Base-by-base conservation (phyloP, 2,329 filamentous ascomycete species). In the Celoporthe dispersa region DNA sequence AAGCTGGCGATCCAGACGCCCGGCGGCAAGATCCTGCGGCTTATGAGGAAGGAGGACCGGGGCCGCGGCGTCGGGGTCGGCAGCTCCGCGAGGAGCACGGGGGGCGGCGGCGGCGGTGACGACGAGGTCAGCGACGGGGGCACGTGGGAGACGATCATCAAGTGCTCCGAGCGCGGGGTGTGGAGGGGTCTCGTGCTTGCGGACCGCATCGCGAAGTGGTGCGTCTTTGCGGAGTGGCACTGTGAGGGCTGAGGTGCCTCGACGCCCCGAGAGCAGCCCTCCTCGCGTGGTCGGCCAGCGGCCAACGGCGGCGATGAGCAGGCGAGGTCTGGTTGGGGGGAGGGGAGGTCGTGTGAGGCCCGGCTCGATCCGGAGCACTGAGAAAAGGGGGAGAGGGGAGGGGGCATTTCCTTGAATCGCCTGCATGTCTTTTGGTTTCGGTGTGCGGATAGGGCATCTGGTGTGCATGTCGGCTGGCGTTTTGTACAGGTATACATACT, bases 1-100 rank as follows among this genome's bases (percentile, higher is more conserved):
- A 99, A 99, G 80, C 81, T 99, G 67, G 96, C 96, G 0, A 95
- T 99, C 68, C 96, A 99, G 81, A 94, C 92, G 7, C 96, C 96
- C 0, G 92, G 91, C 39, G 96, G 97, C 72, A 98, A 98, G 83
- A 98, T 99, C 75, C 87, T 98, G 70, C 86, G 96, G 67, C 84
- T 97, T 77, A 94, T 94, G 84, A 86, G 92, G 75, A 95, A 95
- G 83, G 92, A 90, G 75, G 91, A 94, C 73, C 87, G 85, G 77
- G 85, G 83, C 68, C 82, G 84, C 71, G 85, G 83, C 62, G 82
- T 83, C 33, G 84, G 82, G 61, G 80, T 79, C 64, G 82, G 82
- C 67, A 80, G 79, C 41, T 75, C 75, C 55, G 76, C 69, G 71
- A 73, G 73, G 53, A 70, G 25, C 22, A 70, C 60, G 53, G 67